A percentile compares a stretch with the other conserved stretches of the same genome.
Conservation (phyloP, 148 eudicot genomes). For the Talinum fruticosum region DNA sequence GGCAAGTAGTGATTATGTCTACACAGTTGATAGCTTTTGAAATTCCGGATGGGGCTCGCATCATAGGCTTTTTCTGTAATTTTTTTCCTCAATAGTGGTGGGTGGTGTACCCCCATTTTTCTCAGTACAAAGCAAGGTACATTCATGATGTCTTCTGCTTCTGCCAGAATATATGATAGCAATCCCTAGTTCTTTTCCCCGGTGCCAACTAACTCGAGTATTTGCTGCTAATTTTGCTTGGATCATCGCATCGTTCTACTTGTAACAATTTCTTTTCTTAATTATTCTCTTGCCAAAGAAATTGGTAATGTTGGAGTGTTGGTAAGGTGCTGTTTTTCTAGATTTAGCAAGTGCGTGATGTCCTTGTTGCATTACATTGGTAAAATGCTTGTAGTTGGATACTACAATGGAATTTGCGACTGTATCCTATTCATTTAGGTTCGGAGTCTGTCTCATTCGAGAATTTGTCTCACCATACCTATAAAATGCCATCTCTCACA, state of each 20-base stretch:
- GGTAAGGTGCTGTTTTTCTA: too few species aligned
- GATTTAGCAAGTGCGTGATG: too few species aligned
- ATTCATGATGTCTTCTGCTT: constrained; percentile 22
- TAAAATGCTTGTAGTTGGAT: too few species aligned
- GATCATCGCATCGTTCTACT: not conserved
- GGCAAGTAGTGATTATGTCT: constrained; percentile 22
- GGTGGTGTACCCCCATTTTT: constrained; percentile 33
- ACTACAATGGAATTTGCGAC: too few species aligned
- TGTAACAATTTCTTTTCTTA: too few species aligned
- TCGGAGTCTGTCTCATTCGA: too few species aligned
- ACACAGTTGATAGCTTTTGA: constrained; percentile 11
- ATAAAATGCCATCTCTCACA: too few species aligned
- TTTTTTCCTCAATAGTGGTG: not conserved
- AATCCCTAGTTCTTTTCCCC: constrained; percentile 16
- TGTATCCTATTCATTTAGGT: too few species aligned
- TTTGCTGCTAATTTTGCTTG: not conserved
- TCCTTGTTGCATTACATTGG: too few species aligned
- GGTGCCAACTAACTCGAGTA: constrained; percentile 10
- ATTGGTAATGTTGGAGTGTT: too few species aligned
- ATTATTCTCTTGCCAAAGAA: too few species aligned
- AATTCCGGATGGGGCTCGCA: constrained; percentile 22
- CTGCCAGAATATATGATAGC: constrained; percentile 27
- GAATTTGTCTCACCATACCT: too few species aligned
- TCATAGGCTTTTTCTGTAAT: constrained; percentile 29
- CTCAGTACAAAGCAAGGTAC: constrained; percentile 32